Evolutionary conservation across 768 basidiomycete species (phyloP).

Genomic region (Termitomyces sp.): DNA sequence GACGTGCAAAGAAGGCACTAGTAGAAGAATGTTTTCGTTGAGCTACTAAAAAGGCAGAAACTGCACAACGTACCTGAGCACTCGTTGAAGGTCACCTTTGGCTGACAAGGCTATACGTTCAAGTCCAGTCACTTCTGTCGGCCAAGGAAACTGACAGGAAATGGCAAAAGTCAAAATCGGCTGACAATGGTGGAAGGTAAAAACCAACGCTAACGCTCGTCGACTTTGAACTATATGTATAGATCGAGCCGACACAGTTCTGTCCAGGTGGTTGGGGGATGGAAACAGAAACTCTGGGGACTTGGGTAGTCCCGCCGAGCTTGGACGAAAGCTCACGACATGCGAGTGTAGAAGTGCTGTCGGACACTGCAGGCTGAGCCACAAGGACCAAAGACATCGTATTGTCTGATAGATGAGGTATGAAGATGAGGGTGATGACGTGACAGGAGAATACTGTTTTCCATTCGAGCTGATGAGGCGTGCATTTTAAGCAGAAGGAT

Average conservation of each 20-base stretch:
- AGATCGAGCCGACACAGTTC: constrained; percentile 22
- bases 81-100: constrained; percentile 65
- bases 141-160: constrained; percentile 45
- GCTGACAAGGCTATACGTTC: constrained; percentile 67
- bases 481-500: background rate
- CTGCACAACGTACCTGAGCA: constrained; percentile 46
- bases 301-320: background rate
- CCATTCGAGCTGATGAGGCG: constrained; percentile 1
- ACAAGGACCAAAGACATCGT: background rate
- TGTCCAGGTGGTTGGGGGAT: background rate
- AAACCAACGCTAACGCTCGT: constrained; percentile 37
- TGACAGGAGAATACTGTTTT: background rate
- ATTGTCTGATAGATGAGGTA: background rate
- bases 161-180: background rate
- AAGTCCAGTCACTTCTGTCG: constrained; percentile 47
- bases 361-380: background rate
- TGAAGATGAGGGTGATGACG: background rate
- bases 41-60: background rate
- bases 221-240: constrained; percentile 40
- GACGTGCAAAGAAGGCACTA: constrained; percentile 62
- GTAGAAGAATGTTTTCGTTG: background rate
- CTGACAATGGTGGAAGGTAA: background rate
- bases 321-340: constrained; percentile 8
- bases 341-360: background rate
- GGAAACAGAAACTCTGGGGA: background rate